Conservation (phyloP, 176 grass and related monocot species). For the Triticum dicoccoides region DNA sequence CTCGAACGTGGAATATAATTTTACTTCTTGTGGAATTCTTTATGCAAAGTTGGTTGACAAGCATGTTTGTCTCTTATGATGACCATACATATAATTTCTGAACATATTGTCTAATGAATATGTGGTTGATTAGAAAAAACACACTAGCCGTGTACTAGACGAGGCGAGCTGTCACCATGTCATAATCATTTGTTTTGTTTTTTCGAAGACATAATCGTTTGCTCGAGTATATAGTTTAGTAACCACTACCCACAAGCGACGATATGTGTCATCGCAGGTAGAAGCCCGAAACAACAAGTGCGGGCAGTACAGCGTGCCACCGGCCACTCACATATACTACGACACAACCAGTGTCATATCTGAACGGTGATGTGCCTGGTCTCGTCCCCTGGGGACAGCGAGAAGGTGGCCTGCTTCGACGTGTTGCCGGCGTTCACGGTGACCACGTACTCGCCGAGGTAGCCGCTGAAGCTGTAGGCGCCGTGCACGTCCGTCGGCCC, state of each 20-base stretch:
- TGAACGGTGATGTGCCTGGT: slow-evolving; percentile 90
- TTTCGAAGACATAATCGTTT: no score
- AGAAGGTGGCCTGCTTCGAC: slow-evolving; percentile 59
- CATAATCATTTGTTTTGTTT: no score
- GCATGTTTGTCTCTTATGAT: no score
- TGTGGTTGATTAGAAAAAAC: no score
- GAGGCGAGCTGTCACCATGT: no score
- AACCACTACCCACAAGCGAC: not conserved
- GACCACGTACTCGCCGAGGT: slow-evolving; percentile 74
- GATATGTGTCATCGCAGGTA: not conserved
- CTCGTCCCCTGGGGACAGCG: slow-evolving; percentile 79
- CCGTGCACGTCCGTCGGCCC: slow-evolving; percentile 78
- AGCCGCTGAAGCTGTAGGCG: slow-evolving; percentile 74
- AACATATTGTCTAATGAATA: no score
- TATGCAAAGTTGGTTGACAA: no score
- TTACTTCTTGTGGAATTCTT: no score
- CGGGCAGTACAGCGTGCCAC: not conserved
- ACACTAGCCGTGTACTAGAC: no score
- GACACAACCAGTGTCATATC: slow-evolving; percentile 20
- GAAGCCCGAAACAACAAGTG: not conserved
- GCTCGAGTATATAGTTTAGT: not conserved
- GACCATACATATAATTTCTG: no score
- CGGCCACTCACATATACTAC: no score
- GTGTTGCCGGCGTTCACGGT: slow-evolving; percentile 55
- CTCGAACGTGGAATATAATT: no score